Evolutionary conservation across 176 grass and related monocot species (phyloP).

Genomic region (Tillandsia fasciculata): DNA sequence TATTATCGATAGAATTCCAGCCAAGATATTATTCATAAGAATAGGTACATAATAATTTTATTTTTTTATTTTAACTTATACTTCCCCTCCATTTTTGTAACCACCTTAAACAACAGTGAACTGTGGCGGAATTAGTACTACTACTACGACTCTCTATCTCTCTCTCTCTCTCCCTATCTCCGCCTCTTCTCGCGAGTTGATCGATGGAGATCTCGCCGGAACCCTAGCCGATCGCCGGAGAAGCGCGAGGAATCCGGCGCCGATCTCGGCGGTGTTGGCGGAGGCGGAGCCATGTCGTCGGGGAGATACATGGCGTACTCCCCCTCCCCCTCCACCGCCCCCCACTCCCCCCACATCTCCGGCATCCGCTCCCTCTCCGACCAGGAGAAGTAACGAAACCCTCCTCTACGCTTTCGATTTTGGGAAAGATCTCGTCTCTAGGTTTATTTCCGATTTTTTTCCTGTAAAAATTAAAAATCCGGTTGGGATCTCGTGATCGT

Average conservation of each 20-base stretch:
- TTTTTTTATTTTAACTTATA: too few relatives aligned
- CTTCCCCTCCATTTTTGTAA: too few relatives aligned
- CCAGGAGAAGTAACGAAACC: conserved; percentile 21
- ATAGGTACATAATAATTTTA: too few relatives aligned
- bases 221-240: not conserved
- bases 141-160: not conserved
- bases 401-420: not conserved
- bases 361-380: conserved; percentile 26
- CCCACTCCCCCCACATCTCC: conserved; percentile 26
- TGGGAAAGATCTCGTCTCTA: not conserved
- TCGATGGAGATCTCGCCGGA: not conserved
- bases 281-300: conserved; percentile 26
- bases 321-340: conserved; percentile 31
- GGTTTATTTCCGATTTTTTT: not conserved
- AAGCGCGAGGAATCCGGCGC: conserved; percentile 13
- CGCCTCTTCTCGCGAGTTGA: not conserved
- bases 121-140: too few relatives aligned
- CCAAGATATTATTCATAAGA: too few relatives aligned
- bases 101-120: too few relatives aligned
- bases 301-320: conserved; percentile 41
- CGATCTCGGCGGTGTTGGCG: conserved; percentile 18
- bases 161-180: not conserved
- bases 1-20: too few relatives aligned
- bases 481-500: not conserved
- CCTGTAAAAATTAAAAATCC: not conserved